Conservation (phyloP, 2,329 filamentous ascomycete genomes). For the Ascochyta lentis region DNA sequence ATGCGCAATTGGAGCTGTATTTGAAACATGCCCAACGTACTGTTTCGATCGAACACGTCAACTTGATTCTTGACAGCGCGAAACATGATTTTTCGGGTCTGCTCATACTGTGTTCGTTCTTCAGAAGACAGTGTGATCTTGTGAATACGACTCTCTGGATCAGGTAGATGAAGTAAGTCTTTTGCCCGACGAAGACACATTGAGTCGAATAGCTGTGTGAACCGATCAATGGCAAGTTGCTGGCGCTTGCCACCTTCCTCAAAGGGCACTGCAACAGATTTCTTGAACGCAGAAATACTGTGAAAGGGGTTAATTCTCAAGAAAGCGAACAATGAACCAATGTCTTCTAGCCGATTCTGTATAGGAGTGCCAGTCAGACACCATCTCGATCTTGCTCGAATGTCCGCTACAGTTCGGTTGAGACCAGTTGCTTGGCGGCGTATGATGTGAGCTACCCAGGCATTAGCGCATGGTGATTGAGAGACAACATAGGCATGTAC, state of each 20-base stretch:
- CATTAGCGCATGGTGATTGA: constrained; percentile 17
- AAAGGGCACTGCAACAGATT: constrained; percentile 54
- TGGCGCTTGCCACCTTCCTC: constrained; percentile 34
- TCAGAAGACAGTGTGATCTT: constrained; percentile 43
- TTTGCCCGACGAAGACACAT: constrained; percentile 55
- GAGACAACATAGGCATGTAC: constrained; percentile 57
- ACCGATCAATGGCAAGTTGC: constrained; percentile 27
- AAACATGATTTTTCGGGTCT: constrained; percentile 45
- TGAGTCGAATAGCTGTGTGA: constrained; percentile 43
- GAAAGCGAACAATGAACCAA: constrained; percentile 60
- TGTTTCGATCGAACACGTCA: constrained; percentile 43
- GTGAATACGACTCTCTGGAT: constrained; percentile 28
- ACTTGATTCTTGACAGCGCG: constrained; percentile 50
- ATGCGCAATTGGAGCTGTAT: constrained; percentile 56
- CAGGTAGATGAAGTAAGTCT: constrained; percentile 50
- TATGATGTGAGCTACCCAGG: constrained; percentile 54
- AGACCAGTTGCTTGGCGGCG: constrained; percentile 57
- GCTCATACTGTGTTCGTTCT: constrained; percentile 40
- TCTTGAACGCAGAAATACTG: constrained; percentile 51
- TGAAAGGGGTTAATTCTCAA: constrained; percentile 54
- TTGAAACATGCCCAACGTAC: constrained; percentile 56
- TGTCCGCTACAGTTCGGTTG: constrained; percentile 51
- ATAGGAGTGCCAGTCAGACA: constrained; percentile 53
- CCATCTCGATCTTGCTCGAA: constrained; percentile 57
- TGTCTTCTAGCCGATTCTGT: constrained; percentile 61